Percentiles rank a stretch among this genome's conserved stretches.
Evolutionary conservation across 2,329 filamentous ascomycete genomes (phyloP).

Genomic region (Fusarium pseudograminearum): DNA sequence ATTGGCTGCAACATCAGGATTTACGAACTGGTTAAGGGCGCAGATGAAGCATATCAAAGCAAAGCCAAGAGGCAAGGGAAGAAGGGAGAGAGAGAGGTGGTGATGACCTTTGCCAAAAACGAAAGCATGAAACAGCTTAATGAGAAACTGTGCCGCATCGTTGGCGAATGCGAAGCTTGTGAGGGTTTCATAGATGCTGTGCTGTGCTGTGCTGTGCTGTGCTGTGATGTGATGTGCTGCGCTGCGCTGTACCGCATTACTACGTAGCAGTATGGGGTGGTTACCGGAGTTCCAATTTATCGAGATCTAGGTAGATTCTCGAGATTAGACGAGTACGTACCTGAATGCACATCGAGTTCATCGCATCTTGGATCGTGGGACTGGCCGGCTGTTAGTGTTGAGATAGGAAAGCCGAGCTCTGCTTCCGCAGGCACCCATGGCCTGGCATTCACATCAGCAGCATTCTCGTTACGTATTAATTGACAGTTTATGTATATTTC

Average conservation of each 20-base stretch:
- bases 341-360: constrained; percentile 2
- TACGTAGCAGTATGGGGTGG: constrained; percentile 4
- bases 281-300: constrained; percentile 15
- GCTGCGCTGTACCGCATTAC: background rate
- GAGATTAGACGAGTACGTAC: constrained; percentile 30
- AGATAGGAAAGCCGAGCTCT: background rate
- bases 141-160: constrained; percentile 9
- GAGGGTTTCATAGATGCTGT: background rate
- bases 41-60: background rate
- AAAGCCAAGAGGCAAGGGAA: background rate
- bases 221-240: background rate
- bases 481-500: background rate
- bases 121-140: constrained; percentile 18
- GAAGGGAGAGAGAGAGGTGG: background rate
- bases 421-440: background rate
- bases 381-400: background rate
- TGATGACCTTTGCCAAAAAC: background rate
- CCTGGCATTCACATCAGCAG: background rate
- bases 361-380: background rate
- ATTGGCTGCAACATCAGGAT: constrained; percentile 1
- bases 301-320: constrained; percentile 37
- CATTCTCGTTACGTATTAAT: background rate
- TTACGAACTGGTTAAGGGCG: constrained; percentile 1
- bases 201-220: background rate
- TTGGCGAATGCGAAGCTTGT: background rate